These are phyloP conservation scores for Stephanodiscus minutulus DNA, from an alignment of 108 stramenopile species.

Conservation along the genomic window DNA sequence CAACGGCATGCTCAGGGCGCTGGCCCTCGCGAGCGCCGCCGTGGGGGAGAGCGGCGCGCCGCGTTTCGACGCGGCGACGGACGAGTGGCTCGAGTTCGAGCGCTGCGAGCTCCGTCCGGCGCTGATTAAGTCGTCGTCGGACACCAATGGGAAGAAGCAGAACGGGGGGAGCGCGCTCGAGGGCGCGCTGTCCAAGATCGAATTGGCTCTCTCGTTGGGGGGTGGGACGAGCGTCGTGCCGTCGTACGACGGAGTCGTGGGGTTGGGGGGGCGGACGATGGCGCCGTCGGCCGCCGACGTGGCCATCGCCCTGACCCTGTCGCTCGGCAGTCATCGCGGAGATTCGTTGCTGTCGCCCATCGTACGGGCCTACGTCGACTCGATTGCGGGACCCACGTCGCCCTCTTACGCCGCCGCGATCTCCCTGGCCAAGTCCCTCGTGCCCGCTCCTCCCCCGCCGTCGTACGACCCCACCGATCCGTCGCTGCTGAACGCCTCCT, in stretches of 20 bases:
- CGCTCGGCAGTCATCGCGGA: conserved; percentile 14
- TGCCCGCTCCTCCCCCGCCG: conserved; percentile 35
- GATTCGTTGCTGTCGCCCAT: background rate
- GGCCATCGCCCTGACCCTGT: conserved; percentile 58
- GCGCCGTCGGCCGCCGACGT: conserved; percentile 68
- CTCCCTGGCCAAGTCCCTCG: conserved; percentile 27
- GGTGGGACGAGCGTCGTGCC: conserved; percentile 40
- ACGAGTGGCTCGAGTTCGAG: conserved; percentile 88
- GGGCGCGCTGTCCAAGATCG: conserved; percentile 14
- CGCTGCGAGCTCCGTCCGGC: conserved; percentile 57
- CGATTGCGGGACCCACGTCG: conserved; percentile 24
- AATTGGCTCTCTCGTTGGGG: conserved; percentile 18
- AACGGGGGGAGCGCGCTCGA: conserved; percentile 26
- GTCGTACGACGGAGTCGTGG: background rate
- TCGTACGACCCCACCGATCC: conserved; percentile 50
- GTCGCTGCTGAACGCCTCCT: conserved; percentile 53
- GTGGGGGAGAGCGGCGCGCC: background rate
- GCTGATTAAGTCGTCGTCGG: background rate
- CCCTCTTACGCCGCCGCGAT: conserved; percentile 50
- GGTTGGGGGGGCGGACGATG: background rate
- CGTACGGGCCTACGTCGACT: conserved; percentile 29
- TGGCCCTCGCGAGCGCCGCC: conserved; percentile 22
- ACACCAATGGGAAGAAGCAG: background rate
- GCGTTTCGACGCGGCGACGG: conserved; percentile 29
- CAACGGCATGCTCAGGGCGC: conserved; percentile 79